These are phyloP conservation scores for Volvox africanus DNA, from an alignment of 139 green algal genomes.

Conservation along the genomic window DNA sequence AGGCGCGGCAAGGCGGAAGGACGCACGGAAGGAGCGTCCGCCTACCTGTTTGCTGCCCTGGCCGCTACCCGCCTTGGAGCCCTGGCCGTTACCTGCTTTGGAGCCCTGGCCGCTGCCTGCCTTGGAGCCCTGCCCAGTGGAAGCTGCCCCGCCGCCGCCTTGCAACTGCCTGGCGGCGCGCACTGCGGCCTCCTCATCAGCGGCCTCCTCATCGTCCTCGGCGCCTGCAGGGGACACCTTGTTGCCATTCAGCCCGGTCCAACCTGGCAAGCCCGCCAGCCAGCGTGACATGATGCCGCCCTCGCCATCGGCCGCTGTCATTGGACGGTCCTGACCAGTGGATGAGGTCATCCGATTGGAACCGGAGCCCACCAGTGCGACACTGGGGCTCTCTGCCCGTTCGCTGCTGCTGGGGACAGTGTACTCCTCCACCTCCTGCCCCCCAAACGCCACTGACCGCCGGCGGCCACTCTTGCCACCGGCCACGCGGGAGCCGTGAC, in stretches of 20 bases:
- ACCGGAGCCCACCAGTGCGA: neutral
- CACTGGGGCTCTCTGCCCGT: neutral
- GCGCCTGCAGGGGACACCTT: neutral
- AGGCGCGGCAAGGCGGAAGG: neutral
- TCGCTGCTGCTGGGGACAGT: neutral
- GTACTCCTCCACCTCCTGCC: conserved; percentile 41
- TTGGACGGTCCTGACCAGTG: neutral
- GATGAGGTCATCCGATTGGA: neutral
- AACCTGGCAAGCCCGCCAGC: conserved; percentile 20
- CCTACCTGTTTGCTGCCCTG: neutral
- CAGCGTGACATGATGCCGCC: conserved; percentile 44
- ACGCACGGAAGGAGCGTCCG: neutral
- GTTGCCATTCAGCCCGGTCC: conserved; percentile 14
- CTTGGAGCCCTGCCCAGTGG: neutral
- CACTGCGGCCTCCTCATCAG: conserved; percentile 35
- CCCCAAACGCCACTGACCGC: conserved; percentile 11
- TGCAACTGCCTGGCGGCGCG: neutral
- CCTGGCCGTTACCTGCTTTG: neutral
- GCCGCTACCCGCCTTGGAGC: neutral
- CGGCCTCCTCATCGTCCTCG: neutral
- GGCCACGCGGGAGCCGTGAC: neutral
- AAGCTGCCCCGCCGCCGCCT: neutral
- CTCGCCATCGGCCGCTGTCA: neutral
- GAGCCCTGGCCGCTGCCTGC: neutral
- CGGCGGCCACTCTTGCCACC: neutral